phyloP scores from a whole-genome alignment of 768 basidiomycete genomes.

The Mycena chlorophos region DNA sequence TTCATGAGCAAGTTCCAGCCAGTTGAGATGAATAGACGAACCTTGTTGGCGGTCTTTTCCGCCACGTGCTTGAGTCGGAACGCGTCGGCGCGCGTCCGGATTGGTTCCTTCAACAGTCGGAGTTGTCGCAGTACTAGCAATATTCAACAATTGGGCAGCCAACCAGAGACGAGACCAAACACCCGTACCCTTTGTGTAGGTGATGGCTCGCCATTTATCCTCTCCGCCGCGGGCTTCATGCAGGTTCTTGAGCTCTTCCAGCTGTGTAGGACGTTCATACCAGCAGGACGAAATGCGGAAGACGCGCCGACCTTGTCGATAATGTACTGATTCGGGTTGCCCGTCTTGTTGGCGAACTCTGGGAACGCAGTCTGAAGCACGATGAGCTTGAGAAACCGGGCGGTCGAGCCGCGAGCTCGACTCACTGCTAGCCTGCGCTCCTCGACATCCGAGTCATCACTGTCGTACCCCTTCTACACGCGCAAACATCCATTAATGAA shows the following conservation, averaged over 20 bases:
- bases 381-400: background rate
- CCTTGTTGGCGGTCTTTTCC: slow-evolving; percentile 76
- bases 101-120: slow-evolving; percentile 54
- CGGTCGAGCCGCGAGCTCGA: slow-evolving; percentile 32
- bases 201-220: slow-evolving; percentile 66
- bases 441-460: slow-evolving; percentile 25
- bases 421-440: slow-evolving; percentile 26
- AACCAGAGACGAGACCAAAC: background rate
- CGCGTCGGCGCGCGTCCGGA: slow-evolving; percentile 61
- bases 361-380: slow-evolving; percentile 4
- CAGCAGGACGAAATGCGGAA: background rate
- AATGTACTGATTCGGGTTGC: slow-evolving; percentile 65
- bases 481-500: slow-evolving; percentile 26
- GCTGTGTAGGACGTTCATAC: slow-evolving; percentile 36
- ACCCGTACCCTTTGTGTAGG: slow-evolving; percentile 64
- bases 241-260: slow-evolving; percentile 64
- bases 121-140: slow-evolving; percentile 59
- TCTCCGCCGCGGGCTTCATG: slow-evolving; percentile 60
- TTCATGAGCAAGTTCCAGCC: background rate
- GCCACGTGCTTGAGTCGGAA: slow-evolving; percentile 61
- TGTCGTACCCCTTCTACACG: slow-evolving; percentile 20
- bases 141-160: background rate
- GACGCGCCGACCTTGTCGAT: slow-evolving; percentile 59
- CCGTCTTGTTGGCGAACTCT: slow-evolving; percentile 30
- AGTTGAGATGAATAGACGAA: slow-evolving; percentile 14